phyloP scores from a whole-genome alignment of 2,329 filamentous ascomycete genomes.

The Stemphylium beticola region DNA sequence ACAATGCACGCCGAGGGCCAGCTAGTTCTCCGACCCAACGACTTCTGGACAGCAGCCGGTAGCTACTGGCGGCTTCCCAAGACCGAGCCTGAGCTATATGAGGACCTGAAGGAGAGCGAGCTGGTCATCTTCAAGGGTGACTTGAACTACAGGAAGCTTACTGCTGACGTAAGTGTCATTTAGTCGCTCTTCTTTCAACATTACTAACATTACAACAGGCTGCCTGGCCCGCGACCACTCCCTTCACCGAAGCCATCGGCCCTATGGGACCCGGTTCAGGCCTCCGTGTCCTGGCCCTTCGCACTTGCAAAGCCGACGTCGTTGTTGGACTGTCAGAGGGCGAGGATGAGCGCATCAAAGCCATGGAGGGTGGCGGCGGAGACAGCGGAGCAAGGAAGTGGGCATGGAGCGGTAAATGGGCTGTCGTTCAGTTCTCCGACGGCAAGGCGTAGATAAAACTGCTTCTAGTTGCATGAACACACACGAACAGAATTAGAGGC shows the following conservation, averaged over 20 bases:
- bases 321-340: slow-evolving; percentile 86
- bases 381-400: slow-evolving; percentile 76
- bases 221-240: slow-evolving; percentile 84
- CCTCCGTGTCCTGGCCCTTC: slow-evolving; percentile 81
- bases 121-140: slow-evolving; percentile 97
- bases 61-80: slow-evolving; percentile 87
- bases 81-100: slow-evolving; percentile 69
- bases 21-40: slow-evolving; percentile 80
- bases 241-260: slow-evolving; percentile 83
- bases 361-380: slow-evolving; percentile 71
- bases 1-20: slow-evolving; percentile 81
- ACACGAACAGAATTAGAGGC: neutral
- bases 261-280: slow-evolving; percentile 82
- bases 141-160: slow-evolving; percentile 93
- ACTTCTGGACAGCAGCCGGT: slow-evolving; percentile 88
- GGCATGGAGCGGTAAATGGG: slow-evolving; percentile 97
- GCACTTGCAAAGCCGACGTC: slow-evolving; percentile 96
- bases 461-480: neutral
- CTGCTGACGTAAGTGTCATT: slow-evolving; percentile 74
- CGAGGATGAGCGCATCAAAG: slow-evolving; percentile 79
- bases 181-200: neutral
- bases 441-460: slow-evolving; percentile 59
- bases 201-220: slow-evolving; percentile 56
- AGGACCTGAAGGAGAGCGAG: slow-evolving; percentile 82
- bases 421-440: slow-evolving; percentile 84